Percentiles rank a stretch among this genome's conserved stretches.
phyloP scores from a whole-genome alignment of 768 basidiomycete species.

The Mycena olivaceomarginata region DNA sequence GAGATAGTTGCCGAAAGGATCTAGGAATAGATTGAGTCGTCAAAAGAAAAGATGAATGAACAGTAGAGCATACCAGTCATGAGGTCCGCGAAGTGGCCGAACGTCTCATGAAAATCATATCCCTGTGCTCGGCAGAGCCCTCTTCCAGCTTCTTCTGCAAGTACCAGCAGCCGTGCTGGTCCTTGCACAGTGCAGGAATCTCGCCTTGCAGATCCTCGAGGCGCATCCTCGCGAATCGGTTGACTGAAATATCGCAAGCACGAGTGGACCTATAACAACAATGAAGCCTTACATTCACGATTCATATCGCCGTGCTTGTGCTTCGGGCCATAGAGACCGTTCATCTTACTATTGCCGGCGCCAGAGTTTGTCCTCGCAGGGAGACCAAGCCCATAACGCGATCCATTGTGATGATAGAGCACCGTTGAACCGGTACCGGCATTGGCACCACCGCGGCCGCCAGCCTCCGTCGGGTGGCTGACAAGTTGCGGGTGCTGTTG shows the following conservation, averaged over 20 bases:
- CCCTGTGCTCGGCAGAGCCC: conserved; percentile 94
- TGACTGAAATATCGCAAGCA: conserved; percentile 71
- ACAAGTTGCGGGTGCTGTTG: conserved; percentile 76
- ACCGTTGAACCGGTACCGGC: conserved; percentile 79
- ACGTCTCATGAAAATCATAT: conserved; percentile 99
- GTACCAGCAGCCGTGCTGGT: conserved; percentile 99
- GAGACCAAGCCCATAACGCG: conserved; percentile 84
- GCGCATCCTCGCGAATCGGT: conserved; percentile 96
- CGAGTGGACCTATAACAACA: conserved; percentile 9
- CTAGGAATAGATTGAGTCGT: no score
- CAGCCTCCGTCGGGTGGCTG: conserved; percentile 59
- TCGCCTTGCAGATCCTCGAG: conserved; percentile 97
- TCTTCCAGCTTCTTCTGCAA: conserved; percentile 99
- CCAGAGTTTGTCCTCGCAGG: conserved; percentile 70
- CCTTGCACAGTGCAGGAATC: conserved; percentile 95
- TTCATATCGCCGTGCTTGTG: conserved; percentile 96
- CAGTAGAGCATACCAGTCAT: conserved; percentile 88
- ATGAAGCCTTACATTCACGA: conserved; percentile 77
- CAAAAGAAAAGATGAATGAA: no score
- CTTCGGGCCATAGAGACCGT: conserved; percentile 93
- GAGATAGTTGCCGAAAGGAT: no score
- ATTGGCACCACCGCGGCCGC: conserved; percentile 57
- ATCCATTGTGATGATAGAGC: conserved; percentile 84
- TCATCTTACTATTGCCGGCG: conserved; percentile 86
- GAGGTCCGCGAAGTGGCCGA: conserved; percentile 96